Evolutionary conservation across 495 filamentous ascomycete species (phyloP).

Genomic region (Xylaria bambusicola): DNA sequence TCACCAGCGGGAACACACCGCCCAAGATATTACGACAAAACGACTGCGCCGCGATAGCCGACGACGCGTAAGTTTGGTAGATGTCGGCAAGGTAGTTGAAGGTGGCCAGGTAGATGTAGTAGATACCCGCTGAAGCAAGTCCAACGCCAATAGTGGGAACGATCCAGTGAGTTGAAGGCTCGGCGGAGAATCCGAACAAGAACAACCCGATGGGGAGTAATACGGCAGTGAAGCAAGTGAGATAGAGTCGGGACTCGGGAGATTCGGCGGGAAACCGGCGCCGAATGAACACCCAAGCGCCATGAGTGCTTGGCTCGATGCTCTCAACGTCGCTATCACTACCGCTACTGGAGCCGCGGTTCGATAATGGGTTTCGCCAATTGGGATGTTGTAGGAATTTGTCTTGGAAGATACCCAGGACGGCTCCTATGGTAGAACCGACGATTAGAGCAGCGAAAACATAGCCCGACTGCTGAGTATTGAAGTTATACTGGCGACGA

Average conservation of each 20-base stretch:
- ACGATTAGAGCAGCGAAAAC: constrained; percentile 75
- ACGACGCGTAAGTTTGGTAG: constrained; percentile 82
- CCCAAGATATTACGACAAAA: constrained; percentile 84
- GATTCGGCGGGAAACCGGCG: constrained; percentile 48
- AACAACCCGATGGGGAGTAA: constrained; percentile 67
- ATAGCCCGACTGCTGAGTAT: constrained; percentile 63
- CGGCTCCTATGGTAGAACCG: constrained; percentile 66
- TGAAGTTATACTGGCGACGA: constrained; percentile 67
- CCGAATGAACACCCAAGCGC: constrained; percentile 42
- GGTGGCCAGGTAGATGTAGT: constrained; percentile 82
- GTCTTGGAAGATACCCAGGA: constrained; percentile 76
- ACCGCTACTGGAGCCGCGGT: constrained; percentile 27
- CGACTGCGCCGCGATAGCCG: constrained; percentile 83
- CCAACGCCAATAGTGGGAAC: constrained; percentile 70
- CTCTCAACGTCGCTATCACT: constrained; percentile 9
- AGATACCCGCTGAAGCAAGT: constrained; percentile 84
- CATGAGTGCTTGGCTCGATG: constrained; percentile 1
- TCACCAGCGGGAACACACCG: constrained; percentile 80
- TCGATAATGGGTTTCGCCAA: constrained; percentile 41
- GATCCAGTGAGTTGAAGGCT: constrained; percentile 71
- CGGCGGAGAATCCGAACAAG: constrained; percentile 77
- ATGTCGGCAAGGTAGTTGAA: constrained; percentile 96
- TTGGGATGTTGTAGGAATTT: constrained; percentile 42
- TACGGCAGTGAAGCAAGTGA: constrained; percentile 71
- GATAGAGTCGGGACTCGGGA: constrained; percentile 81